Base-by-base conservation (phyloP, 257 asterid species). In the Jacaranda copaia region DNA sequence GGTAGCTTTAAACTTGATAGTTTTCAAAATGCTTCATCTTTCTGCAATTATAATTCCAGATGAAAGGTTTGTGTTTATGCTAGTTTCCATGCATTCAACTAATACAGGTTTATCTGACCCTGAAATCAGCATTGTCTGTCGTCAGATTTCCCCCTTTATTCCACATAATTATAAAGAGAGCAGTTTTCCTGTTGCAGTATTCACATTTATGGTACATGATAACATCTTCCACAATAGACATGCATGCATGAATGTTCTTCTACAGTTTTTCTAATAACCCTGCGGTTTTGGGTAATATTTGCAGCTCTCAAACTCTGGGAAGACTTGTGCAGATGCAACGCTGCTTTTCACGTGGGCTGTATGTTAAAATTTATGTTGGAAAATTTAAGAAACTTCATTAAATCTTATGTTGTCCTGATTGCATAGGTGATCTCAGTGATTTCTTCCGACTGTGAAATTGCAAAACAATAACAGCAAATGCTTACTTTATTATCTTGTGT, bases 91-190 rank as follows among this genome's bases (percentile, higher is more conserved):
- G 8, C n/a, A 10, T 69, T 18, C 35, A 19, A 38, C 59, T 36
- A 42, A 51, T 79, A 60, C 85, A 92, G 96, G 93, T 74, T 85
- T 88, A 81, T 91, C 96, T 73, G 97, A 92, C 73, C 93, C 93
- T 68, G 93, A 83, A 77, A 88, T 92, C 80, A 90, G 77, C 81
- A 82, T 92, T 60, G 89, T 86, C 64, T 90, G 97, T 42, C 96
- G 90, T 63, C 97, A 92, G 73, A 85, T 92, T 62, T 92, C 97
- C 36, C 96, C 97, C 13, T 84, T 90, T 72, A 83, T 92, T 61
- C 97, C 97, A 25, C 88, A 92, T 82, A 92, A 92, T 81, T 92
- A 90, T 78, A 86, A 87, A 77, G 92, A 92, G 63, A 92, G 95
- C 90, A 90, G 96, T 86, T 87, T 90, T 57, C 97, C 97, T 18